phyloP scores from a whole-genome alignment of 2,329 filamentous ascomycete species.

The Aspergillus melleus region DNA sequence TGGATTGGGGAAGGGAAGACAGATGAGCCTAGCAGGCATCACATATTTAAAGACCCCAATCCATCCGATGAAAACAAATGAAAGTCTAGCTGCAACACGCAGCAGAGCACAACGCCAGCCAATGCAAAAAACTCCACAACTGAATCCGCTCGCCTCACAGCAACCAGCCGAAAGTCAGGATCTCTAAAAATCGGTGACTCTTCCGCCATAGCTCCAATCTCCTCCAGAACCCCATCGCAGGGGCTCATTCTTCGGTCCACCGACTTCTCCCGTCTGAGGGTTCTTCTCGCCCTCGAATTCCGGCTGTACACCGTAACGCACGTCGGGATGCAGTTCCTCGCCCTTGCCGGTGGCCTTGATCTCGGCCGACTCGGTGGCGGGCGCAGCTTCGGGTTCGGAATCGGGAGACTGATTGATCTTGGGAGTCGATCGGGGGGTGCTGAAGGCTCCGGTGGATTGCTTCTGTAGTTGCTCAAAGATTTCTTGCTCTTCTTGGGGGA shows the following conservation, averaged over 20 bases:
- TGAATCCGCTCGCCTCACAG: neutral
- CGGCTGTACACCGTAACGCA: constrained; percentile 74
- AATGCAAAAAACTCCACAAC: neutral
- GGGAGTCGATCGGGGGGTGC: constrained; percentile 53
- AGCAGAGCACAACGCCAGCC: neutral
- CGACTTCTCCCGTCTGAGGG: constrained; percentile 91
- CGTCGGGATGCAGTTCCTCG: constrained; percentile 68
- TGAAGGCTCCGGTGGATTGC: constrained; percentile 74
- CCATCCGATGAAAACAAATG: too few relatives aligned
- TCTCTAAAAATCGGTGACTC: constrained; percentile 82
- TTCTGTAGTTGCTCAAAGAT: constrained; percentile 85
- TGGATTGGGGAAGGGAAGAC: too few relatives aligned
- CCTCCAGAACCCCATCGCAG: constrained; percentile 76
- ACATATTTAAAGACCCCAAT: too few relatives aligned
- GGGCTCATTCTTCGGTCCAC: constrained; percentile 96
- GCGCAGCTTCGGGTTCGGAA: constrained; percentile 37
- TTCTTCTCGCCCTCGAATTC: constrained; percentile 93
- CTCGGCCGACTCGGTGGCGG: constrained; percentile 32
- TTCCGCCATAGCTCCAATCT: constrained; percentile 92
- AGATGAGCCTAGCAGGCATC: too few relatives aligned
- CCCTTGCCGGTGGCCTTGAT: constrained; percentile 59
- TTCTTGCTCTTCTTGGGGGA: constrained; percentile 85
- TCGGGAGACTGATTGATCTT: constrained; percentile 54
- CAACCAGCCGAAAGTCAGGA: neutral
- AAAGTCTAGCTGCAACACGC: neutral